Conservation (phyloP, 1,139 yeast species). For the Schwanniomyces etchellsii region DNA sequence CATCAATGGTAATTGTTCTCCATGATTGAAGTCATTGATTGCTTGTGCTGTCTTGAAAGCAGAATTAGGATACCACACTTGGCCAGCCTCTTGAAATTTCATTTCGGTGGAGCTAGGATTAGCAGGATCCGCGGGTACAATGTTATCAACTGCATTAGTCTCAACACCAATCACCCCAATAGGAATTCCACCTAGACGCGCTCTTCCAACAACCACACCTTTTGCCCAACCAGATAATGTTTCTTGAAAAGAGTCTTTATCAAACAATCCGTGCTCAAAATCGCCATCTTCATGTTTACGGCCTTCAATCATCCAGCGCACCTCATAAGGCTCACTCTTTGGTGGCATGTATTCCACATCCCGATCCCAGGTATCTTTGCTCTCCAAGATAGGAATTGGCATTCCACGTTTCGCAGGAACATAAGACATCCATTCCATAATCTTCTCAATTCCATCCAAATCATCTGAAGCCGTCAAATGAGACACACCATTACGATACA, state of each 20-base stretch:
- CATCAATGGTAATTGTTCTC: slow-evolving; percentile 96
- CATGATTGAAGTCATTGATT: slow-evolving; percentile 91
- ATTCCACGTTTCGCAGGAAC: slow-evolving; percentile 85
- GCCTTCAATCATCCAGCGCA: slow-evolving; percentile 93
- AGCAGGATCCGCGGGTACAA: slow-evolving; percentile 96
- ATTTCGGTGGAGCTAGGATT: slow-evolving; percentile 90
- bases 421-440: slow-evolving; percentile 94
- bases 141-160: slow-evolving; percentile 81
- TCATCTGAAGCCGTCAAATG: slow-evolving; percentile 95
- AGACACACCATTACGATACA: slow-evolving; percentile 97
- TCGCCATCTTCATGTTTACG: slow-evolving; percentile 58
- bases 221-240: slow-evolving; percentile 98
- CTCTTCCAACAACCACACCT: slow-evolving; percentile 98
- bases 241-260: slow-evolving; percentile 89
- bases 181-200: slow-evolving; percentile 97
- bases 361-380: slow-evolving; percentile 89
- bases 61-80: slow-evolving; percentile 98
- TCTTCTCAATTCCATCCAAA: slow-evolving; percentile 91
- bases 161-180: slow-evolving; percentile 97
- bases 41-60: slow-evolving; percentile 99
- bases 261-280: slow-evolving; percentile 85
- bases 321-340: slow-evolving; percentile 75
- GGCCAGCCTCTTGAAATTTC: slow-evolving; percentile 93
- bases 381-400: slow-evolving; percentile 87
- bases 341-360: slow-evolving; percentile 78